These are phyloP conservation scores for Dactylellina parvicollis DNA, from an alignment of 2,329 filamentous ascomycete genomes.

Conservation along the genomic window DNA sequence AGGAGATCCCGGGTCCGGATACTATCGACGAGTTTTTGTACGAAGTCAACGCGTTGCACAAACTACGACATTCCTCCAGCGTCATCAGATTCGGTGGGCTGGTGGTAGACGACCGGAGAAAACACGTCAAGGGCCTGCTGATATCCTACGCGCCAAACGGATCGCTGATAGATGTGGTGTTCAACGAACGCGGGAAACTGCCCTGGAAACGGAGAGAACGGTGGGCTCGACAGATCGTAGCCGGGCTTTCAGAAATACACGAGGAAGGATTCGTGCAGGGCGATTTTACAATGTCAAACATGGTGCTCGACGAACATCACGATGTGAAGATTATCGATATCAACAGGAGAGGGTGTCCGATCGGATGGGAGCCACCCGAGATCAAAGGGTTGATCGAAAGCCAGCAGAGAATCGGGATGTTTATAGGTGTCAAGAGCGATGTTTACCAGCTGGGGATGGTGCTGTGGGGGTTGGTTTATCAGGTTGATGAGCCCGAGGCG, in stretches of 20 bases:
- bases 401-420: conserved; percentile 92
- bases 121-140: conserved; percentile 84
- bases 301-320: conserved; percentile 85
- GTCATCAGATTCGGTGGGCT: conserved; percentile 89
- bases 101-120: conserved; percentile 79
- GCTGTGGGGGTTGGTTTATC: conserved; percentile 86
- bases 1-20: conserved; percentile 95
- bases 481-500: conserved; percentile 88
- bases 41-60: conserved; percentile 92
- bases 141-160: conserved; percentile 89
- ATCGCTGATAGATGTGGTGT: conserved; percentile 88
- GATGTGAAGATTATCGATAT: conserved; percentile 98
- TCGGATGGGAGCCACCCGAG: conserved; percentile 97
- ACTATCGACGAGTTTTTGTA: conserved; percentile 97
- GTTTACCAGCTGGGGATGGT: conserved; percentile 97
- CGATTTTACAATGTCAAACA: conserved; percentile 96
- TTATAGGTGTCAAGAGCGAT: conserved; percentile 97
- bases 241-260: conserved; percentile 89
- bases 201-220: conserved; percentile 79
- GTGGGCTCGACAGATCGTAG: conserved; percentile 92
- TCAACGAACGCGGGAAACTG: conserved; percentile 71
- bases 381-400: conserved; percentile 84
- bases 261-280: conserved; percentile 97
- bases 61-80: conserved; percentile 74
- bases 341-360: conserved; percentile 93